Percentiles rank a stretch among this genome's conserved stretches.
phyloP scores from a whole-genome alignment of 2,329 filamentous ascomycete genomes.

The Cadophora sp. region DNA sequence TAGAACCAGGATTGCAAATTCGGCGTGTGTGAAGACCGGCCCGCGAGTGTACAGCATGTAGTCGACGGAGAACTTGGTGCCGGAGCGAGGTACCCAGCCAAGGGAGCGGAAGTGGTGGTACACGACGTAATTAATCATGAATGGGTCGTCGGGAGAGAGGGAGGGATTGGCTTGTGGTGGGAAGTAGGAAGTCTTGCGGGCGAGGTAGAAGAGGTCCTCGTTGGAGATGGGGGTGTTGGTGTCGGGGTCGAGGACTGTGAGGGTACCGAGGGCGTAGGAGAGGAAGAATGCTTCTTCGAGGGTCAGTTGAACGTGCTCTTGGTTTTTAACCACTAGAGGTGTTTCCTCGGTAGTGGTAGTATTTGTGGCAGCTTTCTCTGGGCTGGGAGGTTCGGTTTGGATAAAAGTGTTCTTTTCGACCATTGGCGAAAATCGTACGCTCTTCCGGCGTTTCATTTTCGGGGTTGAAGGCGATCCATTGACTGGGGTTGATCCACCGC shows the following conservation, averaged over 20 bases:
- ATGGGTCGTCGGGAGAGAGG: conserved; percentile 78
- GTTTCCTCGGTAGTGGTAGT: conserved; percentile 32
- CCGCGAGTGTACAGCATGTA: conserved; percentile 94
- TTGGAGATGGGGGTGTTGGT: conserved; percentile 56
- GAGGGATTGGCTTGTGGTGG: conserved; percentile 56
- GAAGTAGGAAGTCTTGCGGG: conserved; percentile 73
- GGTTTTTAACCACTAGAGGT: conserved; percentile 50
- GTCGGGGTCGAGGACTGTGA: conserved; percentile 64
- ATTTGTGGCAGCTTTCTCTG: conserved; percentile 29
- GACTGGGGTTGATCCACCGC: conserved; percentile 24
- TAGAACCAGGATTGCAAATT: conserved; percentile 86
- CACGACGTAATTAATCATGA: conserved; percentile 84
- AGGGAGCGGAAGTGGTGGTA: conserved; percentile 97
- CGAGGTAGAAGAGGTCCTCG: conserved; percentile 67
- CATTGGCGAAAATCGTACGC: conserved; percentile 72
- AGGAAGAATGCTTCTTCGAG: conserved; percentile 94
- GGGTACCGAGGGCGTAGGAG: conserved; percentile 76
- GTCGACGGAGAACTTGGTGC: conserved; percentile 94
- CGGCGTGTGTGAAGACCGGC: conserved; percentile 92
- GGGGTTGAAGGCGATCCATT: conserved; percentile 30
- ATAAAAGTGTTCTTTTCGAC: conserved; percentile 70
- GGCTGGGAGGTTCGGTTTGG: conserved; percentile 51
- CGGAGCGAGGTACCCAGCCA: conserved; percentile 91
- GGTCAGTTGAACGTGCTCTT: conserved; percentile 92
- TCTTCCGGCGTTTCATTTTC: conserved; percentile 60